Conservation (phyloP, 148 eudicot species). For the Spergularia bocconei region DNA sequence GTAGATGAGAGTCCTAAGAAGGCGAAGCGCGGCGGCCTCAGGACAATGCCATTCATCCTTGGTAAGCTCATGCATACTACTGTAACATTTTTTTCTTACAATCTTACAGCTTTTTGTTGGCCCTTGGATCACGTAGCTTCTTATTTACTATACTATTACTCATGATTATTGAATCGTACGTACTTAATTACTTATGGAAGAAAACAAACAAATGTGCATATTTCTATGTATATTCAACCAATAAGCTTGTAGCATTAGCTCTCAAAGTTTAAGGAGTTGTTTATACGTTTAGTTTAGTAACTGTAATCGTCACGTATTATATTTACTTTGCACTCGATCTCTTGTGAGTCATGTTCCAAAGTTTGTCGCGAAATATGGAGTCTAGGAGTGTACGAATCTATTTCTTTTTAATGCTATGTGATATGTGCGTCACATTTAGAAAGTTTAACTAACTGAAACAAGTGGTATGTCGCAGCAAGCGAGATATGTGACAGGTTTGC, state of each 20-base stretch:
- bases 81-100: not conserved
- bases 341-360: not conserved
- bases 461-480: constrained; percentile 45
- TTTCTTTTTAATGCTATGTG: not conserved
- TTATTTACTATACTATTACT: not conserved
- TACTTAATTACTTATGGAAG: not conserved
- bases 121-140: not conserved
- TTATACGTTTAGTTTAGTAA: no score
- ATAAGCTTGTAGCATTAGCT: not conserved
- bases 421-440: not conserved
- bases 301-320: no score
- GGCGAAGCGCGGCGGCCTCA: constrained; percentile 58
- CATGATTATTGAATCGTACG: not conserved
- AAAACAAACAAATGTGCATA: no score
- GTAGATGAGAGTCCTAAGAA: constrained; percentile 29
- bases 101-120: not conserved
- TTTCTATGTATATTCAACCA: not conserved
- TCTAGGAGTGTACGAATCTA: no score
- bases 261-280: not conserved
- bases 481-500: constrained; percentile 85
- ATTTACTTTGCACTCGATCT: not conserved
- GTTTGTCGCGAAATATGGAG: not conserved
- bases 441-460: not conserved
- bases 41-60: constrained; percentile 83
- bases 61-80: constrained; percentile 35